Evolutionary conservation across 345 rosid species (phyloP), one percentile per base, ranked within the genome.

Genomic region (Gynandropsis gynandra): DNA sequence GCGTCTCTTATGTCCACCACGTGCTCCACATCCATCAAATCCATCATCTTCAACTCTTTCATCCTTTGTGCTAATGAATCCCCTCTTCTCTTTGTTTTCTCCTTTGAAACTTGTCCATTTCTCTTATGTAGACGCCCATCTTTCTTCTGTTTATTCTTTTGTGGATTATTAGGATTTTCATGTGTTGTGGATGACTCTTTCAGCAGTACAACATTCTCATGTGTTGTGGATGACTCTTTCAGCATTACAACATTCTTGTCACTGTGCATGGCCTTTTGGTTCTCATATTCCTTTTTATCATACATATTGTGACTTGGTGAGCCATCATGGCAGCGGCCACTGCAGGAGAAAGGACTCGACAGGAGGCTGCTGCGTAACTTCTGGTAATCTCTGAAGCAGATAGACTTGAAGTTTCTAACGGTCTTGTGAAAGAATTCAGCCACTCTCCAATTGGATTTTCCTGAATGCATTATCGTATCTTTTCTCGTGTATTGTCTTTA

Each of bases 1-100:
- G 96, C 96, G 55, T 92, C 98, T 58, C 79, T 81, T 7, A 87
- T 72, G 62, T 87, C 98, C 69, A 80, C 33, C 4, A 74, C 81
- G 33, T 85, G 89, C 32, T 92, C 98, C 46, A 75, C 57, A 54
- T 82, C 87, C 53, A 80, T 67, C 7, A 58, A 77, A 70, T 82
- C 81, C 72, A 85, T 70, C 95, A 80, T 79, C 66, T 84, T 93
- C 64, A 92, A 49, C 53, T 82, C 86, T 66, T 79, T 87, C 93
- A 92, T 80, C 82, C 80, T 92, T 64, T 71, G 69, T 1, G 86
- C 86, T 63, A 92, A 37, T 52, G 43, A 69, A 62, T 72, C 69
- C 13, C 72, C 85, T 63, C 62, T 74, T 16, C 63, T 63, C 57
- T 53, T 54, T 0, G 60, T 54, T 24, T 50, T 57, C 54, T 54